These are phyloP conservation scores for Tulasnella sp. DNA, from an alignment of 768 basidiomycete genomes.

Conservation along the genomic window DNA sequence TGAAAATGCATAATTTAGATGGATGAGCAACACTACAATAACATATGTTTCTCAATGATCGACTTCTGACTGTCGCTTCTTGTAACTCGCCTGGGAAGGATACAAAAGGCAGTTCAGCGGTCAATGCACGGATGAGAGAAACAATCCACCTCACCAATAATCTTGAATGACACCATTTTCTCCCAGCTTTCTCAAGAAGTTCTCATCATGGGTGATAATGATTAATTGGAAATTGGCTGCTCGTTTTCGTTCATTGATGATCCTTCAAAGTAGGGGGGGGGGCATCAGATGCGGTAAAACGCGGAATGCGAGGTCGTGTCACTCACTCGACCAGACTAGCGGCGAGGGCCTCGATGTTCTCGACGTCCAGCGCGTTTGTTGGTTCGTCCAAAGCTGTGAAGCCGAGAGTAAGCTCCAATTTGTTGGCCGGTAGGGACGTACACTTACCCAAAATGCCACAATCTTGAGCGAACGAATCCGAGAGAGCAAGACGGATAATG, in stretches of 20 bases:
- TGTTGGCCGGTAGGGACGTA: too few species aligned
- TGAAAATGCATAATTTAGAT: neutral
- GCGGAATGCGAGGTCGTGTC: neutral
- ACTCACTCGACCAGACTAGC: constrained; percentile 86
- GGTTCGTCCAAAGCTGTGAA: constrained; percentile 83
- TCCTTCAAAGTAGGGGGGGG: constrained; percentile 46
- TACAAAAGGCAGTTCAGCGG: constrained; percentile 4
- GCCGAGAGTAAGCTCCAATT: neutral
- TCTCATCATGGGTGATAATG: constrained; percentile 96
- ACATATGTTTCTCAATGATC: constrained; percentile 38
- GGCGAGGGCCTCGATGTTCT: constrained; percentile 94
- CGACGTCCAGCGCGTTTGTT: constrained; percentile 92
- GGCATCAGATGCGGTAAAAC: neutral
- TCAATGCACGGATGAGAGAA: constrained; percentile 3
- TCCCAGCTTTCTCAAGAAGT: constrained; percentile 85
- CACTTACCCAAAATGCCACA: constrained; percentile 72
- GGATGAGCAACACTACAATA: constrained; percentile 42
- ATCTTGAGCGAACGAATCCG: constrained; percentile 95
- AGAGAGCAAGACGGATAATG: constrained; percentile 93
- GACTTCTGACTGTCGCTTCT: constrained; percentile 68
- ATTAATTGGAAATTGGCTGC: constrained; percentile 94
- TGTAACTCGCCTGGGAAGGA: constrained; percentile 69
- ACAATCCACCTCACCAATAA: constrained; percentile 63
- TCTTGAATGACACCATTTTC: constrained; percentile 91
- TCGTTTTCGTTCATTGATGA: constrained; percentile 86